phyloP scores from a whole-genome alignment of 164 flowering plant species.

The Malania oleifera region DNA sequence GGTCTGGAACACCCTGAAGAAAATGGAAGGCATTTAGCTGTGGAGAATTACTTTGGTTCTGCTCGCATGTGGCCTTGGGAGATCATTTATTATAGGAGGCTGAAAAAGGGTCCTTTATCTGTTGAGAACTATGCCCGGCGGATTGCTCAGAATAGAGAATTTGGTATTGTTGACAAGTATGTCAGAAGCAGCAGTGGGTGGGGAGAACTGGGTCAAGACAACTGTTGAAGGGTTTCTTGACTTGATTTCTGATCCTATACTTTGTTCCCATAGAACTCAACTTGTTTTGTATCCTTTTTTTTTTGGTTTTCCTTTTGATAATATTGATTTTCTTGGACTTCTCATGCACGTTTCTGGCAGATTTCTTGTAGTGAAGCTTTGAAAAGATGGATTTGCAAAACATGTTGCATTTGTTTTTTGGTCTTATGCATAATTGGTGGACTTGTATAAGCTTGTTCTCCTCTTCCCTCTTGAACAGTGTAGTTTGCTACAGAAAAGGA shows the following conservation, averaged over 20 bases:
- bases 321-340: slow-evolving; percentile 1
- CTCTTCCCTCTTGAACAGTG: too few species aligned
- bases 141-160: slow-evolving; percentile 48
- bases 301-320: too few species aligned
- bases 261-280: neutral
- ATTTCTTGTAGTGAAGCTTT: slow-evolving; percentile 1
- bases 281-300: neutral
- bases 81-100: slow-evolving; percentile 43
- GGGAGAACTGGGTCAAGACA: slow-evolving; percentile 30
- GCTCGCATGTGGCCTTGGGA: slow-evolving; percentile 64
- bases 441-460: too few species aligned
- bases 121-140: slow-evolving; percentile 47
- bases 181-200: slow-evolving; percentile 63
- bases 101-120: slow-evolving; percentile 49
- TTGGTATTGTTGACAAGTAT: slow-evolving; percentile 48
- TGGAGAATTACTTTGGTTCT: slow-evolving; percentile 41
- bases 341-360: slow-evolving; percentile 4
- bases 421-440: too few species aligned
- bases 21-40: slow-evolving; percentile 24
- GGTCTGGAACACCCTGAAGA: slow-evolving; percentile 32
- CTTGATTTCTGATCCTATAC: neutral
- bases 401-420: neutral
- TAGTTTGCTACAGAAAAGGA: too few species aligned
- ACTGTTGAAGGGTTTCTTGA: slow-evolving; percentile 6
- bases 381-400: slow-evolving; percentile 10